These are phyloP conservation scores for Chytriomyces sp. DNA, from an alignment of 192 early-diverging fungal species.

Conservation along the genomic window DNA sequence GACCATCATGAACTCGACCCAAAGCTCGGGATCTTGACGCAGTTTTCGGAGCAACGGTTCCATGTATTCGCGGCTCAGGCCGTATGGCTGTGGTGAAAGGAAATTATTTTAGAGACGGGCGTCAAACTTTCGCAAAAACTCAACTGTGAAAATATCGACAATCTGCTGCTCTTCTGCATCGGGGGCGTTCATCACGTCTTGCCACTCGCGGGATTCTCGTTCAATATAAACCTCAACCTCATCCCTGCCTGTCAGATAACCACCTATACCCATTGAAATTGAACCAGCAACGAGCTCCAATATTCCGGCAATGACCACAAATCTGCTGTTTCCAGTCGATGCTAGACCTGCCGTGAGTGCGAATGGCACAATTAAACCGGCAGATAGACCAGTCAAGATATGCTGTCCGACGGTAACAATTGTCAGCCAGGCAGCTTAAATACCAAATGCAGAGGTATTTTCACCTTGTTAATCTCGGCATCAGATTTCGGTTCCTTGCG, in stretches of 20 bases:
- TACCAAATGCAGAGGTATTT: too few relatives aligned
- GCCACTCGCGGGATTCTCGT: constrained; percentile 56
- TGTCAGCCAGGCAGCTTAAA: too few relatives aligned
- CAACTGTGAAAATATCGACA: constrained; percentile 58
- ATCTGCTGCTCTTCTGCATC: constrained; percentile 63
- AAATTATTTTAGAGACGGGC: not conserved
- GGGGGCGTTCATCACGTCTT: constrained; percentile 56
- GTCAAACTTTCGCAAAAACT: not conserved
- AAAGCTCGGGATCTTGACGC: constrained; percentile 54
- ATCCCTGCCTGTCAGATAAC: constrained; percentile 60
- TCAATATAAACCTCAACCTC: constrained; percentile 69
- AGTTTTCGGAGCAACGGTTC: constrained; percentile 61
- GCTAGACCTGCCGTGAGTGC: constrained; percentile 68
- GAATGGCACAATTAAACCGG: constrained; percentile 62
- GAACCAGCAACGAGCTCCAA: constrained; percentile 62
- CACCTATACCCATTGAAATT: constrained; percentile 70
- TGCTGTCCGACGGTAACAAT: not conserved
- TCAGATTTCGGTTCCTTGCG: constrained; percentile 44
- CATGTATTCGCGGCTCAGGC: constrained; percentile 52
- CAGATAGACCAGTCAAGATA: constrained; percentile 34
- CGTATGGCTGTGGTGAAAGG: constrained; percentile 53
- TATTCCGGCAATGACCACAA: constrained; percentile 65
- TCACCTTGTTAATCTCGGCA: constrained; percentile 34
- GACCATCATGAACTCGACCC: constrained; percentile 79
- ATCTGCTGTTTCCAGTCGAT: constrained; percentile 49